These are phyloP conservation scores for Microcos paniculata DNA, from an alignment of 345 rosid genomes.

Conservation along the genomic window DNA sequence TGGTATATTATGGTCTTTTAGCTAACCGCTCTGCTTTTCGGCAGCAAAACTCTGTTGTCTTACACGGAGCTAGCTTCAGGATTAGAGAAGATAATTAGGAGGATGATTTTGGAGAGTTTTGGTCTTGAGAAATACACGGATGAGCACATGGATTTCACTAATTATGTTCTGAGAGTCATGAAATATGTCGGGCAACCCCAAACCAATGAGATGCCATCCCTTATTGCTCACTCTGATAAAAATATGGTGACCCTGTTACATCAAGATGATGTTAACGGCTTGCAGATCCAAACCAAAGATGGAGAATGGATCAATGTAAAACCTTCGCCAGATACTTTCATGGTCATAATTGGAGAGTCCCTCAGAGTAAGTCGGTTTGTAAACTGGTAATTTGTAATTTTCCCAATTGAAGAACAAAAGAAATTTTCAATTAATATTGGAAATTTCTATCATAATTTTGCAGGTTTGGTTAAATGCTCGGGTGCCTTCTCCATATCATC, in stretches of 20 bases:
- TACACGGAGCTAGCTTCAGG: not conserved
- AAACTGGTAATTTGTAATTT: not conserved
- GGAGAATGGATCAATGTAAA: constrained; percentile 26
- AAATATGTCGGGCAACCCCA: constrained; percentile 32
- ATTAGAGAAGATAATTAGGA: constrained; percentile 10
- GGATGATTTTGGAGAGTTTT: constrained; percentile 30
- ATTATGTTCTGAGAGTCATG: constrained; percentile 8
- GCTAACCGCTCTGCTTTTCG: not conserved
- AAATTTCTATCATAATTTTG: not conserved
- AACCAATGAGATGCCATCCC: constrained; percentile 31
- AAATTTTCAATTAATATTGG: not conserved
- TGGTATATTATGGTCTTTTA: not conserved
- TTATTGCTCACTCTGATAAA: constrained; percentile 31
- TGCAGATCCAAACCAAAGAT: constrained; percentile 33
- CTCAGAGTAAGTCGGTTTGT: constrained; percentile 35
- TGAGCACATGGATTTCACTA: constrained; percentile 10
- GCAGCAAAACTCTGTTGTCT: constrained; percentile 20
- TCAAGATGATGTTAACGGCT: constrained; percentile 31
- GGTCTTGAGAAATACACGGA: constrained; percentile 27
- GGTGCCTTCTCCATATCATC: constrained; percentile 5
- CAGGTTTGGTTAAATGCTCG: constrained; percentile 16
- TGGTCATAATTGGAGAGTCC: constrained; percentile 5
- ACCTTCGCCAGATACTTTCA: constrained; percentile 5
- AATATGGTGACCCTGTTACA: constrained; percentile 23
- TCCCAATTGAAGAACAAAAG: not conserved